Percentiles rank a stretch among this genome's conserved stretches.
Conservation (phyloP, 1,284 basidiomycete genomes). For the Thelephora terrestris region DNA sequence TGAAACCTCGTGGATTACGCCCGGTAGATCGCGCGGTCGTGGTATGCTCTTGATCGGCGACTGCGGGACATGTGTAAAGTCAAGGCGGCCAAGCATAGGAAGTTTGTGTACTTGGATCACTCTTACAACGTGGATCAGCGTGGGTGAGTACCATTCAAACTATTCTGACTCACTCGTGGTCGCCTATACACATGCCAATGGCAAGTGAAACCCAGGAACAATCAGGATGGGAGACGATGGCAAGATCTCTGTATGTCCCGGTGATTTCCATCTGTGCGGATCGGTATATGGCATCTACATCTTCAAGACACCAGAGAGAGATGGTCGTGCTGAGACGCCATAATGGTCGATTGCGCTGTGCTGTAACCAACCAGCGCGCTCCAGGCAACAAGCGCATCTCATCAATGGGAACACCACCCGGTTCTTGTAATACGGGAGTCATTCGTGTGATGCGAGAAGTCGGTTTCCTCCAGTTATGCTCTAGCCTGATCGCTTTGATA, state of each 20-base stretch:
- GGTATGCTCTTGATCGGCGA: constrained; percentile 7
- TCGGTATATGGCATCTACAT: constrained; percentile 20
- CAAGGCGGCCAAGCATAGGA: constrained; percentile 13
- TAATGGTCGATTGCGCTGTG: constrained; percentile 26
- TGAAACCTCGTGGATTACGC: constrained; percentile 19
- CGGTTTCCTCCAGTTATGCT: constrained; percentile 38
- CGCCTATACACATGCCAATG: constrained; percentile 19
- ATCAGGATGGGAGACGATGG: constrained; percentile 20
- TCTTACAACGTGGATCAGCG: constrained; percentile 8
- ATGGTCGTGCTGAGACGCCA: constrained; percentile 22
- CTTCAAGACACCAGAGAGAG: constrained; percentile 30
- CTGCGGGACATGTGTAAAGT: constrained; percentile 12
- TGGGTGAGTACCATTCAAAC: neutral
- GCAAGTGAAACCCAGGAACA: constrained; percentile 22
- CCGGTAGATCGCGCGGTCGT: constrained; percentile 2
- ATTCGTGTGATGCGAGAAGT: constrained; percentile 26
- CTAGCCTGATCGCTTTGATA: constrained; percentile 36
- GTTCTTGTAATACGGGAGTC: constrained; percentile 25
- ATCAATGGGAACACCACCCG: constrained; percentile 22
- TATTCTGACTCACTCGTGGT: constrained; percentile 17
- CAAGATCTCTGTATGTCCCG: constrained; percentile 24
- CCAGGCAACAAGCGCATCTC: constrained; percentile 35
- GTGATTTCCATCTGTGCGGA: constrained; percentile 27
- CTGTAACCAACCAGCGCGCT: constrained; percentile 35
- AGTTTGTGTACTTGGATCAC: constrained; percentile 19